Evolutionary conservation across 805 yeast species (phyloP), one percentile per base, ranked within the genome.

Genomic region (Wickerhamiella azymoides): DNA sequence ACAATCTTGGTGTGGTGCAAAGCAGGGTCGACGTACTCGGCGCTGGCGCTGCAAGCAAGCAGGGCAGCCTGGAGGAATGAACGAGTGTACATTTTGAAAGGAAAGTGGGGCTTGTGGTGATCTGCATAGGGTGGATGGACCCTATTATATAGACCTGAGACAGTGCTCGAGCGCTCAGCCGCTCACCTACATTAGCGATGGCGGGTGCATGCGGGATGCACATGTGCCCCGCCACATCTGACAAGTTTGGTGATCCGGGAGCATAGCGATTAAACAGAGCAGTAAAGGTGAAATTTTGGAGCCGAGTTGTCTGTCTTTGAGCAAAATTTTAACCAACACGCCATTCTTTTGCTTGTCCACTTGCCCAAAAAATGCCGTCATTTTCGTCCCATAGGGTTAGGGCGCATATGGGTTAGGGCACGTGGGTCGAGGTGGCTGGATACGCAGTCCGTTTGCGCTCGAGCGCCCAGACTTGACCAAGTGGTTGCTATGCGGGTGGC

Each of bases 1-100:
- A 56, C 55, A 10, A 47, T 36, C 5, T 52, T 50, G 8, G 54
- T 48, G 44, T 54, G 59, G 49, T 53, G 52, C 27, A 56, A 47
- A 30, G 50, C 54, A 19, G 57, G 56, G 26, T 54, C 57, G 14
- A 45, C 50, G 41, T 53, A 54, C n/a, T 45, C 53, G 18, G 47
- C 47, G 24, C 24, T 21, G 6, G 46, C 39, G 13, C 44, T 50
- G n/a, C 43, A 18, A 25, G 40, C 40, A 11, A 36, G 27, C 18
- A 27, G 27, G 16, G 45, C 47, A 16, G 44, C 44, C 18, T 33
- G 44, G 2, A 32, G 24, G n/a, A 33, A 14, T 11, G 33, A 25
- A 16, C 19, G 39, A 24, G 38, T 14, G 32, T 33, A 19, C 18
- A 10, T 41, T 4, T 3, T 16, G 11, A 41, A 41, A 8, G 44